Percentiles rank a stretch among this genome's conserved stretches.
Evolutionary conservation across 768 basidiomycete species (phyloP).

Genomic region (Leucosporidium creatinivorum): DNA sequence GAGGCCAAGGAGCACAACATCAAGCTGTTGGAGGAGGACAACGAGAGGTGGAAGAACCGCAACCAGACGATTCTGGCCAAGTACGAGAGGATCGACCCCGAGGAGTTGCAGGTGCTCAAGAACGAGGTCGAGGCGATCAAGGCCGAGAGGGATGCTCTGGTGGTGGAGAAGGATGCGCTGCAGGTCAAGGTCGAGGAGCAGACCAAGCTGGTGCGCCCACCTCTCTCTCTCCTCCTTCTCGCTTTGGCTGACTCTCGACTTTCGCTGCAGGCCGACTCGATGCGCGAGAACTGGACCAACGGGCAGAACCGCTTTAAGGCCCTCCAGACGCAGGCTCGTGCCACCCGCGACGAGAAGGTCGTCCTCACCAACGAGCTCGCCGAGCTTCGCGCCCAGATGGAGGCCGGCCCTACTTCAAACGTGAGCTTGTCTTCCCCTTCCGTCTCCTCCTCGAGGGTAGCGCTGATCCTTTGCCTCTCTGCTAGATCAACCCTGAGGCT

Average conservation of each 20-base stretch:
- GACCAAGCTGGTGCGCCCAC: conserved; percentile 7
- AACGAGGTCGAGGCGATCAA: conserved; percentile 48
- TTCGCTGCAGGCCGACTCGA: conserved; percentile 14
- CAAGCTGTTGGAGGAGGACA: conserved; percentile 64
- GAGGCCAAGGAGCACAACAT: conserved; percentile 62
- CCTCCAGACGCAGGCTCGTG: conserved; percentile 31
- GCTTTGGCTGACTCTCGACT: background rate
- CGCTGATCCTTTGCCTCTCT: background rate
- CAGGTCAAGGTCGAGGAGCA: conserved; percentile 13
- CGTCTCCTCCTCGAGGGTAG: background rate
- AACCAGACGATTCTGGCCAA: conserved; percentile 73
- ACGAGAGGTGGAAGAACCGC: conserved; percentile 73
- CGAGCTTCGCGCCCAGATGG: conserved; percentile 33
- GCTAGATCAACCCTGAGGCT: conserved; percentile 24
- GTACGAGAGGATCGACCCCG: conserved; percentile 84
- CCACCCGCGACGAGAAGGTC: conserved; percentile 26
- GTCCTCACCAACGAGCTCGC: conserved; percentile 36
- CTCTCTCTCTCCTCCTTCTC: background rate
- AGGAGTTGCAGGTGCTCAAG: conserved; percentile 69
- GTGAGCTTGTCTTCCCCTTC: background rate
- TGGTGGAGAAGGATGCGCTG: background rate
- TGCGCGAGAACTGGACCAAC: conserved; percentile 18
- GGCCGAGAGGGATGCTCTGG: conserved; percentile 4
- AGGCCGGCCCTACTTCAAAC: background rate
- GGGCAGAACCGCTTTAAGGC: conserved; percentile 33